These are phyloP conservation scores for Aspergillus thermomutatus DNA, from an alignment of 2,329 filamentous ascomycete genomes.

Conservation along the genomic window DNA sequence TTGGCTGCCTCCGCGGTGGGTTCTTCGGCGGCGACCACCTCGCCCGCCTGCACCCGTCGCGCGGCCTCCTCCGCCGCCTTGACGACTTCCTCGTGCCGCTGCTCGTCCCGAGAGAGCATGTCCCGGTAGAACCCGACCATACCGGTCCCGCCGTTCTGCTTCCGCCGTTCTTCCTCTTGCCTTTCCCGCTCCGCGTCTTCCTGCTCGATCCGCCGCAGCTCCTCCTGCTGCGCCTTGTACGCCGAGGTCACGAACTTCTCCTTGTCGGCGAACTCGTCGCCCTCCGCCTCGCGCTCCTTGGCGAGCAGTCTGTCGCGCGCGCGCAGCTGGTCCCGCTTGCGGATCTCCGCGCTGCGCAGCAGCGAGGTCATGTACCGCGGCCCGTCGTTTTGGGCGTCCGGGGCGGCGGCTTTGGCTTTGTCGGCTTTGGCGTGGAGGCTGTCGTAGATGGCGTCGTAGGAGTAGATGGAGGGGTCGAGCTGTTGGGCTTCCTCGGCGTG, in stretches of 20 bases:
- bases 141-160: conserved; percentile 47
- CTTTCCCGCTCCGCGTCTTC: conserved; percentile 55
- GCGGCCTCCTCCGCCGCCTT: conserved; percentile 50
- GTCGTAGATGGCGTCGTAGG: conserved; percentile 50
- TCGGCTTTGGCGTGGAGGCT: conserved; percentile 41
- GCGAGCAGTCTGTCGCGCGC: conserved; percentile 60
- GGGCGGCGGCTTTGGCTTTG: conserved; percentile 19
- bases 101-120: conserved; percentile 57
- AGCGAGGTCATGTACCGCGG: conserved; percentile 62
- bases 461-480: conserved; percentile 48
- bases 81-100: conserved; percentile 54
- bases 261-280: conserved; percentile 65
- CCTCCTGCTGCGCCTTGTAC: conserved; percentile 63
- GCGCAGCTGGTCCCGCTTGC: conserved; percentile 61
- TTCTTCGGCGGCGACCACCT: conserved; percentile 24
- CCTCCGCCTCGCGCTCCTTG: conserved; percentile 61
- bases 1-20: conserved; percentile 24
- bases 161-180: conserved; percentile 50
- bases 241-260: conserved; percentile 65
- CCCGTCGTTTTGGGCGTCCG: conserved; percentile 20
- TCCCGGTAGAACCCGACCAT: conserved; percentile 61
- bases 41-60: conserved; percentile 33
- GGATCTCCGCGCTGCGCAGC: conserved; percentile 57
- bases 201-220: conserved; percentile 54
- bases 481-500: conserved; percentile 43